Base-by-base conservation (phyloP, 768 basidiomycete species). In the Trametes punicea region DNA sequence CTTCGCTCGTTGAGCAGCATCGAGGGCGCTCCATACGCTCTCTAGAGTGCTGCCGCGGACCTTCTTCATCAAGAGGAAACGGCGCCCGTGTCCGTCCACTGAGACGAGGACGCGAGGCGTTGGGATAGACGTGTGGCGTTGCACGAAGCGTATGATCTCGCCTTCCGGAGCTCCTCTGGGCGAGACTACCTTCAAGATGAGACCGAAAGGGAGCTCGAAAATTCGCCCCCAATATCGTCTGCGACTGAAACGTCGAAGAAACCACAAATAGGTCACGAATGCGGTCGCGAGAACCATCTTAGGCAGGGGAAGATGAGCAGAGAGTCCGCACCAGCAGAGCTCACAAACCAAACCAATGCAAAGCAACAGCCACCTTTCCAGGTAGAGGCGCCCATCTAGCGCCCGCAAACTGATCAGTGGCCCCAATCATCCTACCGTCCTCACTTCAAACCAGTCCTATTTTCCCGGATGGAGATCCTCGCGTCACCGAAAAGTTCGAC, bases 91-190 rank as follows among this genome's bases (percentile, higher is more conserved):
- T 7, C 20, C 26, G n/a, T 27, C 13, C 20, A 4, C 49, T 2
- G 49, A 33, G 15, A 30, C 44, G 20, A 55, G 15, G 11, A 51
- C n/a, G 8, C 16, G n/a, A 4, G 51, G 51, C 0, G 26, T 29
- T 1, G 51, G 51, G n/a, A 53, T 53, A 2, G 42, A 33, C 10
- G 51, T 53, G 31, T 53, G 27, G 20, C 23, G 23, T 7, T 18
- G 31, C 15, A 53, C 51, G 31, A 53, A 53, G 8, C 51, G 30
- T 2, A 51, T 40, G 29, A 30, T 41, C n/a, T 51, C 49, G 9
- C 15, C 27, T 41, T 51, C 49, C 3, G 26, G 13, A 2, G 36
- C 48, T 2, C 36, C 34, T 21, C 26, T 11, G 4, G 16, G 15
- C 6, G 13, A 11, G 15, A 16, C 3, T 31, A 53, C 26, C 21